Percentiles rank a stretch among this genome's conserved stretches.
phyloP scores from a whole-genome alignment of 768 basidiomycete genomes.

The Dentipellis sp. region DNA sequence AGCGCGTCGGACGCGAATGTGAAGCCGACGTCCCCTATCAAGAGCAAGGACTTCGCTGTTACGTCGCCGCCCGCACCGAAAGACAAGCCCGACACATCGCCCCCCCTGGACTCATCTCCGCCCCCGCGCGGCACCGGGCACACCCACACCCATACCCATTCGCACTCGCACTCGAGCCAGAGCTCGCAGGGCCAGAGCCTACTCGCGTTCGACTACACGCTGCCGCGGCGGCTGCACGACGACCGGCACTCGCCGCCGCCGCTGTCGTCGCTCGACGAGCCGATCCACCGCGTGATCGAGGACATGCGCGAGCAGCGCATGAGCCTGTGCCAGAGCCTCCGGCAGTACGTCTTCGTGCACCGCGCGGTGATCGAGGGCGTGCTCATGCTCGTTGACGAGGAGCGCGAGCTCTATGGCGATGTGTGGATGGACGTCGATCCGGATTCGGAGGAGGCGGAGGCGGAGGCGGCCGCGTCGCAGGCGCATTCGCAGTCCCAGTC shows the following conservation, averaged over 20 bases:
- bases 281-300: constrained; percentile 75
- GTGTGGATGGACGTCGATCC: constrained; percentile 9
- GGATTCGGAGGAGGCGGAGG: constrained; percentile 1
- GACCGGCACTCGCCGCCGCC: constrained; percentile 41
- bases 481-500: not conserved
- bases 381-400: constrained; percentile 68
- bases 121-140: constrained; percentile 2
- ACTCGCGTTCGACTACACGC: constrained; percentile 43
- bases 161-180: constrained; percentile 5
- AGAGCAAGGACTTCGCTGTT: not conserved
- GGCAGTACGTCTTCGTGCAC: constrained; percentile 94
- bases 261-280: constrained; percentile 60
- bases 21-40: not conserved
- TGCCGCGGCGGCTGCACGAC: constrained; percentile 51
- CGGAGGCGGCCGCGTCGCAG: not conserved
- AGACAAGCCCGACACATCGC: constrained; percentile 3
- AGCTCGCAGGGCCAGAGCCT: constrained; percentile 8
- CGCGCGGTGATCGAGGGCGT: constrained; percentile 77
- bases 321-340: constrained; percentile 89
- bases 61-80: not conserved
- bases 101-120: constrained; percentile 5
- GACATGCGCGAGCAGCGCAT: constrained; percentile 95
- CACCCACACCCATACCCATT: not conserved
- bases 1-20: not conserved
- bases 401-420: constrained; percentile 32